Evolutionary conservation across 2,329 filamentous ascomycete species (phyloP).

Genomic region (Aureobasidium namibiae): DNA sequence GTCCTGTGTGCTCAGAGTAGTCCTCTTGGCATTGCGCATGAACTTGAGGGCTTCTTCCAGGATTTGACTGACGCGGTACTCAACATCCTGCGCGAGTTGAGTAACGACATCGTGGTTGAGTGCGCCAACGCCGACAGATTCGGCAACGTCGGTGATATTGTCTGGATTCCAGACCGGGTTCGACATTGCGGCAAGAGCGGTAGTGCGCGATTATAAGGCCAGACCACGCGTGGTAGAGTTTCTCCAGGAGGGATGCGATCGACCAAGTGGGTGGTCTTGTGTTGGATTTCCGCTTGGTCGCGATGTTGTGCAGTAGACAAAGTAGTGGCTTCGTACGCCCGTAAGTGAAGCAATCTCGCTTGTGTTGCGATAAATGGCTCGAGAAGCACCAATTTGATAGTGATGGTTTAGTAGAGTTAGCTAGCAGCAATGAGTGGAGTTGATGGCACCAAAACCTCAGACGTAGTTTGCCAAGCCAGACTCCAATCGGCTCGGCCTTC

Average conservation of each 20-base stretch:
- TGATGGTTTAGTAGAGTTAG: background rate
- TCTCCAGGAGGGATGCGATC: background rate
- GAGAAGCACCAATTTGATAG: background rate
- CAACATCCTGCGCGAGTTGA: slow-evolving; percentile 83
- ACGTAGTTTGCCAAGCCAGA: background rate
- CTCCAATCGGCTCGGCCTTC: background rate
- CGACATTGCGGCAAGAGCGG: slow-evolving; percentile 2
- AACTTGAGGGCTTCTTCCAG: slow-evolving; percentile 90
- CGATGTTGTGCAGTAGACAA: background rate
- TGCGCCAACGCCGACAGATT: slow-evolving; percentile 80
- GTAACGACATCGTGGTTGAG: slow-evolving; percentile 81
- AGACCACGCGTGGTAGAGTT: background rate
- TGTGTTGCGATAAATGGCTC: background rate
- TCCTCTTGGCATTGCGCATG: slow-evolving; percentile 86
- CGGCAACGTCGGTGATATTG: slow-evolving; percentile 90
- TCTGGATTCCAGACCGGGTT: slow-evolving; percentile 81
- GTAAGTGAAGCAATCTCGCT: slow-evolving; percentile 5
- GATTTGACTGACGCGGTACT: slow-evolving; percentile 89
- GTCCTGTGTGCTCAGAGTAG: slow-evolving; percentile 80
- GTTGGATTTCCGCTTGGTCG: background rate
- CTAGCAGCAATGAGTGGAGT: slow-evolving; percentile 6
- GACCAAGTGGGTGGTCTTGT: background rate
- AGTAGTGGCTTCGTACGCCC: background rate
- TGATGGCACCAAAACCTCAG: background rate
- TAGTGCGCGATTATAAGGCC: background rate